Evolutionary conservation across 257 asterid species (phyloP), one percentile per base, ranked within the genome.

Genomic region (Verbena officinalis): DNA sequence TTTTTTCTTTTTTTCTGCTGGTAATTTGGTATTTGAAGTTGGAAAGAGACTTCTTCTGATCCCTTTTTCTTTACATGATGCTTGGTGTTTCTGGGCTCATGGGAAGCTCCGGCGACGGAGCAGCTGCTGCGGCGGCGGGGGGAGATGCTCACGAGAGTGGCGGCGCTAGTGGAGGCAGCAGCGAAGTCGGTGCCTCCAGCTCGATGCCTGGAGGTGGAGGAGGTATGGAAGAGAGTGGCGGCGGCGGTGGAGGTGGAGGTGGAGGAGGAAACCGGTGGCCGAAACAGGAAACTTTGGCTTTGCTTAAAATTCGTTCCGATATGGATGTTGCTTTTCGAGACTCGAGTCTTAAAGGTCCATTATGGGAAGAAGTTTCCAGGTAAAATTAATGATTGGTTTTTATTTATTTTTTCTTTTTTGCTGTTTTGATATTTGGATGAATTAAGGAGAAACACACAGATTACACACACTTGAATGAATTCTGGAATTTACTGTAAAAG

Each of bases 281-380:
- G 15, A 78, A 95, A 72, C 94, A 90, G 40, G 98, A 93, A 72
- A 93, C 97, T 19, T 53, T 93, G 67, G 96, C 95, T 2, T 75
- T 93, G 12, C 78, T 93, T 21, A 86, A 83, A 75, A 90, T 93
- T 48, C 78, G 98, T 51, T 82, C 96, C 0, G 98, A 93, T 36
- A 93, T 93, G 98, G 98, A 84, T 38, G 88, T 42, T 44, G 76
- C 70, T 54, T 93, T 93, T 73, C 56, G 83, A 45, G 98, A 93
- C 70, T 81, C 98, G 1, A 90, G 88, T 67, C 88, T 90, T 38
- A 93, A 93, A 80, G 98, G 97, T 39, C 98, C 98, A 56, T 83
- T 93, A 59, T 93, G 98, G 98, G 97, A 93, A 51, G 88, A 91
- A 64, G 86, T 91, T 73, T 91, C 96, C 77, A 88, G 98, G 96